These are phyloP conservation scores for Globisporangium middletonii DNA, from an alignment of 352 stramenopile species.

Conservation along the genomic window DNA sequence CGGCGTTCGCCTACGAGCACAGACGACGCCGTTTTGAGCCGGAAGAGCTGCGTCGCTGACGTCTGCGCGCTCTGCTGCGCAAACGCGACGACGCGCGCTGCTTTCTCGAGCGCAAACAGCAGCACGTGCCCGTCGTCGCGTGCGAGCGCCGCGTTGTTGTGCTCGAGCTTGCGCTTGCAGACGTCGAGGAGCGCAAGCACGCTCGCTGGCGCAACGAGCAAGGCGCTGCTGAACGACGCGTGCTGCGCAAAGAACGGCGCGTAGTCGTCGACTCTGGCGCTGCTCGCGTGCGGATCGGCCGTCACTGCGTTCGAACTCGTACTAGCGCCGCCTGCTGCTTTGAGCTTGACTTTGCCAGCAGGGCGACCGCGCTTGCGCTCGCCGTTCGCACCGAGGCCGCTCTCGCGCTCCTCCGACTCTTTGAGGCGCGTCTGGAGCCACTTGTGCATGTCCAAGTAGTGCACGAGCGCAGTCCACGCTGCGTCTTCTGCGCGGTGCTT, in stretches of 20 bases:
- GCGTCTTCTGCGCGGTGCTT: slow-evolving; percentile 4
- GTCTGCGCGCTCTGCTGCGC: slow-evolving; percentile 10
- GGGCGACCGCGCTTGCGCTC: slow-evolving; percentile 16
- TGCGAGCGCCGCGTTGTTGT: neutral
- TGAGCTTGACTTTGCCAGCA: slow-evolving; percentile 10
- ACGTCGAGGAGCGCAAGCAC: slow-evolving; percentile 13
- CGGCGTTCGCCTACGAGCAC: slow-evolving; percentile 13
- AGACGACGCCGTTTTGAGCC: neutral
- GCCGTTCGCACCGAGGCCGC: neutral
- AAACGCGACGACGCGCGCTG: slow-evolving; percentile 7
- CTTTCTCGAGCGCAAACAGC: slow-evolving; percentile 14
- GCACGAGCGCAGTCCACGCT: slow-evolving; percentile 18
- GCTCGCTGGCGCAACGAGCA: slow-evolving; percentile 14
- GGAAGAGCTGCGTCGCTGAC: neutral
- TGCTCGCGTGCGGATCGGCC: neutral
- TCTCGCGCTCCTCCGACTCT: slow-evolving; percentile 11
- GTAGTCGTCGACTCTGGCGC: slow-evolving; percentile 4
- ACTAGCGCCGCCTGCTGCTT: neutral
- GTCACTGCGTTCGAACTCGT: neutral
- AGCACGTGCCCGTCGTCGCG: slow-evolving; percentile 20
- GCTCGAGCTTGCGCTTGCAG: slow-evolving; percentile 9
- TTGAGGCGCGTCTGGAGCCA: slow-evolving; percentile 20
- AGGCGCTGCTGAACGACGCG: slow-evolving; percentile 11
- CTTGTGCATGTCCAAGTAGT: slow-evolving; percentile 27
- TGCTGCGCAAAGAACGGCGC: slow-evolving; percentile 17